phyloP scores from a whole-genome alignment of 331 rosid species.

The Quercus phellos region DNA sequence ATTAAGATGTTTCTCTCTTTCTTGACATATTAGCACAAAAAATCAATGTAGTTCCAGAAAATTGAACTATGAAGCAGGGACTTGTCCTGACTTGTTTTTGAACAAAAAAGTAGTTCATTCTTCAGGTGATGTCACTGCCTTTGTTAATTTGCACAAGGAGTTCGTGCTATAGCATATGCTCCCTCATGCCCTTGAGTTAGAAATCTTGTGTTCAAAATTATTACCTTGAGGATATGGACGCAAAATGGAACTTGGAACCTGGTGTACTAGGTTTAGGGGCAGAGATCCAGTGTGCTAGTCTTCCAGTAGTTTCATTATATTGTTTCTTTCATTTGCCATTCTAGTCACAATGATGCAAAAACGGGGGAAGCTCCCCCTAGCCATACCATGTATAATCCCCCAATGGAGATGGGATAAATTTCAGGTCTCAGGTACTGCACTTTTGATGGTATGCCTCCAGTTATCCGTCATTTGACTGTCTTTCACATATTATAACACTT shows the following conservation, averaged over 20 bases:
- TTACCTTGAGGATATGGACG: not conserved
- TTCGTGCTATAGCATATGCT: not conserved
- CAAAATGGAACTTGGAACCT: not conserved
- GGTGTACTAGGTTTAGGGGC: not conserved
- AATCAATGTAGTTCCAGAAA: not conserved
- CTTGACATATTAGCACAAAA: not conserved
- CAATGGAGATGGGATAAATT: not conserved
- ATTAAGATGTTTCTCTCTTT: not conserved
- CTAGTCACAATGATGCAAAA: not conserved
- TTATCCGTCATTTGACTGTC: too few species aligned
- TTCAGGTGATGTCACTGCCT: not conserved
- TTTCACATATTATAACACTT: too few species aligned
- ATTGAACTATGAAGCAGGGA: not conserved
- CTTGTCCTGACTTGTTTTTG: not conserved
- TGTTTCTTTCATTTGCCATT: not conserved
- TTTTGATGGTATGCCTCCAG: not conserved
- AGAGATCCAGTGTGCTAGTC: not conserved
- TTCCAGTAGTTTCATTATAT: not conserved
- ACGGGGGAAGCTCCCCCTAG: not conserved
- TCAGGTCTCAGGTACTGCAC: not conserved
- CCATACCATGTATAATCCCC: not conserved
- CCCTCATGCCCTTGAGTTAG: not conserved
- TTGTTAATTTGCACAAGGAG: not conserved
- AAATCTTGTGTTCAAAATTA: not conserved
- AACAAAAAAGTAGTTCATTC: not conserved